Evolutionary conservation across 2,329 filamentous ascomycete species (phyloP), one percentile per base, ranked within the genome.

Genomic region (Aureobasidium melanogenum): DNA sequence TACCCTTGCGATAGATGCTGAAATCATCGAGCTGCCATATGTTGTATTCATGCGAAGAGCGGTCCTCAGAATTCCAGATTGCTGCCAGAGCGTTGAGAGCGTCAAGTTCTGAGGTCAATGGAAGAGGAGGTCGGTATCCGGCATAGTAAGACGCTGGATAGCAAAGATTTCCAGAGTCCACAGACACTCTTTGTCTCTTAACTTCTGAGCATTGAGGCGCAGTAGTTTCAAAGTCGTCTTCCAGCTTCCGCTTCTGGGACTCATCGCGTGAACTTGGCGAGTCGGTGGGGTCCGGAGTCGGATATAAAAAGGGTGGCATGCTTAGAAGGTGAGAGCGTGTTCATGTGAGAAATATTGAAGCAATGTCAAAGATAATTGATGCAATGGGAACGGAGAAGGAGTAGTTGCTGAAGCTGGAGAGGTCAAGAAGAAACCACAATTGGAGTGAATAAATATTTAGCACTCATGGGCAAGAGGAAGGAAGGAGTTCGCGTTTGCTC

Each of bases 21-120:
- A 36, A 62, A 5, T 61, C 15, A 7, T 54, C n/a, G 15, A 61
- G 24, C 14, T 22, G n/a, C 59, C 59, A 61, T 41, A 61, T 61
- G 32, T 47, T 61, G 22, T 38, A 17, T 6, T 61, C 48, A 14
- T 55, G 38, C 5, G 19, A 15, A 5, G 39, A 28, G 9, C 43
- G 39, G 15, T 61, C 41, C 9, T 28, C 2, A 12, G 38, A 22
- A 14, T 61, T 47, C 59, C 59, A 61, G 30, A 39, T 22, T 1
- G 7, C 10, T 2, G 24, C 48, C 8, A 61, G n/a, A 6, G 46
- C 39, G 12, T 52, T 52, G 10, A 54, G 46, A 1, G 50, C 59
- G 8, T 46, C 22, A 4, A 22, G n/a, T 10, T 61, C 59, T n/a
- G 30, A 19, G 14, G 17, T 9, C 5, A 36, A 1, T 10, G 38